Evolutionary conservation across 441 rosid species (phyloP), one percentile per base, ranked within the genome.

Genomic region (Dalechampia spathulata): DNA sequence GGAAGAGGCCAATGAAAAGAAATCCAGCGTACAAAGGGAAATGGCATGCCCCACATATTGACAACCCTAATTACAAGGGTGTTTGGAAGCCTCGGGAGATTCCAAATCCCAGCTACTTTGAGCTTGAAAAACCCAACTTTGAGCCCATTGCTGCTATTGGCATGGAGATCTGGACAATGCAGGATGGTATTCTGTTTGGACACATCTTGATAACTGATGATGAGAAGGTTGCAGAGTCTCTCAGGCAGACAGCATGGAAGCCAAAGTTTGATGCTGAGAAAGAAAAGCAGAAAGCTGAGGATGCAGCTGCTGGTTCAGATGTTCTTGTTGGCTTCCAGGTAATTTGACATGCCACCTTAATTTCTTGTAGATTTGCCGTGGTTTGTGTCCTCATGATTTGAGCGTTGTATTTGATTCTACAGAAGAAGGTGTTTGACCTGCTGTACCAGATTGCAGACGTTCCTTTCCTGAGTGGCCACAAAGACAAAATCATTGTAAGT

Each of bases 111-210:
- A 54, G 56, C 58, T 92, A 77, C 77, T 85, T 89, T 57, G 96
- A 89, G 82, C 82, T 92, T 48, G 87, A 89, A 56, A 75, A 60
- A 38, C 97, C 99, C 0, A 60, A 89, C 59, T 86, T 70, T 54
- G 97, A 92, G 69, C 88, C 96, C 53, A 85, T 92, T 49, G 85
- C 97, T 58, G 99, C 92, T 45, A 43, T 92, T 25, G 99, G 99
- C 32, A 85, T 92, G 49, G 99, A 92, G 84, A 92, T 92, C 60
- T 92, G 99, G 99, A 92, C 99, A 40, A 89, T 92, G 99, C 96
- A 89, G 75, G 94, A 92, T 47, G 99, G 99, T 40, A 79, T 92
- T 41, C 67, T 89, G 78, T 92, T 92, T 57, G 99, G 85, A 71
- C 87, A 89, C 69, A 70, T 92, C 23, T 65, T 92, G 92, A 86